Evolutionary conservation across 306 rosid genomes (phyloP), one percentile per base, ranked within the genome.

Genomic region (Pueraria montana): DNA sequence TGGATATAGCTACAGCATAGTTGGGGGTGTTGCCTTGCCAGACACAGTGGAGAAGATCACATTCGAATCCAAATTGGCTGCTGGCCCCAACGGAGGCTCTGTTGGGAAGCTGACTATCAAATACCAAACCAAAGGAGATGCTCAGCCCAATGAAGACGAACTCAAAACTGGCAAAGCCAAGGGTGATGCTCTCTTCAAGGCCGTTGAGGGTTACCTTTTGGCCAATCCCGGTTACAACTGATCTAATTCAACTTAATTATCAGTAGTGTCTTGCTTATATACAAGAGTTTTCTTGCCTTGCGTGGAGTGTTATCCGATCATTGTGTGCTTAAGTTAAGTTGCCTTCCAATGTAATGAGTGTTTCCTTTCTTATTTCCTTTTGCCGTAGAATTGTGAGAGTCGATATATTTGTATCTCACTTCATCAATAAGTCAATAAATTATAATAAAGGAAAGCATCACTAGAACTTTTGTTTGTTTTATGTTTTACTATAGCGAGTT

Each of bases 171-270:
- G 85, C 0, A 87, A 87, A n/a, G 87, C 81, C 12, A 87, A 56
- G 70, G 83, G 85, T 1, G 81, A 83, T 53, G 77, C 69, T 10
- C 83, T 87, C n/a, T 87, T 87, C 81, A 87, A 80, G 78, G 89
- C 85, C 71, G 27, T 87, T 18, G 89, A 83, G 42, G 80, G 55
- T 20, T 87, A 83, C 7, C 75, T 87, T 78, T 55, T 80, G 83
- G 85, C 83, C 14, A 68, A 83, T 66, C 83, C 87, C 0, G 13
- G 2, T 11, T 86, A 83, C 86, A 72, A 72, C 52, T 82, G 2
- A 56, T 18, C 61, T 2, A 11, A 2, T 43, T 43, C 49, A 11
- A 11, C 45, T 40, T 36, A 36, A 8, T 40, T n/a, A n/a, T n/a
- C n/a, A n/a, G n/a, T n/a, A n/a, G n/a, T n/a, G n/a, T n/a, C n/a